Evolutionary conservation across 2,329 filamentous ascomycete genomes (phyloP).

Genomic region (Fusarium multiceps): DNA sequence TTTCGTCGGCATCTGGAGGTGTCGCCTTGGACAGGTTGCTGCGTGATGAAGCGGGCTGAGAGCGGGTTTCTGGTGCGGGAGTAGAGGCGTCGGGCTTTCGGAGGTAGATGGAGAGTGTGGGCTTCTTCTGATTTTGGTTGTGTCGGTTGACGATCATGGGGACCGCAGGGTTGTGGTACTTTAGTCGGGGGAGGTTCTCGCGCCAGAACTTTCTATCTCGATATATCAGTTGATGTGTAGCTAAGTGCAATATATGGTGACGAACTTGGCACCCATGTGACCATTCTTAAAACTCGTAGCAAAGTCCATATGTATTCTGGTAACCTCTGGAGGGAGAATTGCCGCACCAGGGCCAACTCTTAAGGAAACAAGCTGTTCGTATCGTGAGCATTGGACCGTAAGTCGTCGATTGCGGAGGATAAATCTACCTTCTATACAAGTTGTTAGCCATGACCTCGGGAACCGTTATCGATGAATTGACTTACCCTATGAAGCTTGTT

Average conservation of each 20-base stretch:
- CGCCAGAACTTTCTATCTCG: conserved; percentile 85
- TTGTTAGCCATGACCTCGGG: conserved; percentile 33
- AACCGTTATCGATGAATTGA: conserved; percentile 35
- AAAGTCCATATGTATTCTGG: conserved; percentile 80
- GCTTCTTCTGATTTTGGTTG: conserved; percentile 63
- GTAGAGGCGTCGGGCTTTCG: conserved; percentile 51
- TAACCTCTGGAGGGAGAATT: conserved; percentile 79
- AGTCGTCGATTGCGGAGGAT: conserved; percentile 23
- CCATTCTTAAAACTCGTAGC: conserved; percentile 70
- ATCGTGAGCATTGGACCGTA: conserved; percentile 43
- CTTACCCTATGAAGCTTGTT: conserved; percentile 78
- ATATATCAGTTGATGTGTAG: conserved; percentile 15
- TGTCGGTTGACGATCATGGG: conserved; percentile 85
- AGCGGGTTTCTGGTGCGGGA: conserved; percentile 46
- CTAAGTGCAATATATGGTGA: conserved; percentile 18
- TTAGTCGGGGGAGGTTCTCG: conserved; percentile 82
- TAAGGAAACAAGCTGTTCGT: conserved; percentile 74
- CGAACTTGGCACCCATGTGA: conserved; percentile 78
- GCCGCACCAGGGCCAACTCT: conserved; percentile 86
- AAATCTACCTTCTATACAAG: conserved; percentile 56
- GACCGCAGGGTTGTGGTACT: conserved; percentile 91
- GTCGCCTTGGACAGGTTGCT: conserved; percentile 61
- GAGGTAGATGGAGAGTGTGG: conserved; percentile 75
- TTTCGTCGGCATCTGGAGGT: conserved; percentile 61
- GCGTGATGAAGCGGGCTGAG: conserved; percentile 61